These are phyloP conservation scores for Thelephora aurantiotincta DNA, from an alignment of 768 basidiomycete genomes.

Conservation along the genomic window DNA sequence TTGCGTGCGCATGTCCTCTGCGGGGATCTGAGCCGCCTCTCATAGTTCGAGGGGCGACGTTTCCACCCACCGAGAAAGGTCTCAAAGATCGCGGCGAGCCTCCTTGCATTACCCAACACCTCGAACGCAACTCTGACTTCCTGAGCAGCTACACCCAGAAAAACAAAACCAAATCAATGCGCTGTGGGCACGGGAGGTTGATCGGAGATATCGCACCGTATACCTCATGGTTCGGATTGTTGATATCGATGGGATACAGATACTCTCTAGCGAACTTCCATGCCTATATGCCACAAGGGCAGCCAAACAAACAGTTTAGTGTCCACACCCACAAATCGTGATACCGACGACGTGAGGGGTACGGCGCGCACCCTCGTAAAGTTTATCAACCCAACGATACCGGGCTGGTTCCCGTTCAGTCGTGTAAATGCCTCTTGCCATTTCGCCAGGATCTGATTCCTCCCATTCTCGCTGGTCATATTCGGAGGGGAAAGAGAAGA, in stretches of 20 bases:
- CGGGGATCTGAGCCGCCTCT: not conserved
- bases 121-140: conserved; percentile 42
- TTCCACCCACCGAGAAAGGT: conserved; percentile 49
- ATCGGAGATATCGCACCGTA: conserved; percentile 14
- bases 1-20: conserved; percentile 51
- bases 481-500: too few species aligned
- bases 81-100: conserved; percentile 52
- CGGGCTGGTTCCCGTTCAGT: conserved; percentile 16
- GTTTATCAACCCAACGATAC: conserved; percentile 22
- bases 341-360: not conserved
- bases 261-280: conserved; percentile 43
- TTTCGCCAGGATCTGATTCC: conserved; percentile 11
- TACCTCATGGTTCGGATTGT: conserved; percentile 17
- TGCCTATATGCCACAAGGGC: conserved; percentile 25
- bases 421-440: conserved; percentile 17
- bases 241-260: conserved; percentile 41
- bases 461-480: not conserved
- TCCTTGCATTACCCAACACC: conserved; percentile 39
- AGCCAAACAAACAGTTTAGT: too few species aligned
- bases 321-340: not conserved
- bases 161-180: not conserved
- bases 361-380: conserved; percentile 40
- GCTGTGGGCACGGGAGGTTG: conserved; percentile 6
- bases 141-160: conserved; percentile 29
- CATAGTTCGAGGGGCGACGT: not conserved